Conservation (phyloP, 1,284 basidiomycete genomes). For the Rhodotorula sp. region DNA sequence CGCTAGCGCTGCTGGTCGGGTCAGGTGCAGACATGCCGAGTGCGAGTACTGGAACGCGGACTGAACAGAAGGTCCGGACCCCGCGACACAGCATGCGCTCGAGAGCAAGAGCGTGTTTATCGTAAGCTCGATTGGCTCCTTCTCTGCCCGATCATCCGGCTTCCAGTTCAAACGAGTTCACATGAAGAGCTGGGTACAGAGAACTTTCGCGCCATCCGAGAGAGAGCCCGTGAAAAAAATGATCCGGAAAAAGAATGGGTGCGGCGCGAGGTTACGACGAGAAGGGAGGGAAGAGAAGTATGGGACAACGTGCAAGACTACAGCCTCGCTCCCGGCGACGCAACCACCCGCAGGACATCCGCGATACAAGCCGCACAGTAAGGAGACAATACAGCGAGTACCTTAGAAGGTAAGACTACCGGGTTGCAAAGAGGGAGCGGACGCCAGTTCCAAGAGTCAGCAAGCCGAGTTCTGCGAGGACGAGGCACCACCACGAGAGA, state of each 20-base stretch:
- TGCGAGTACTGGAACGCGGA: no score
- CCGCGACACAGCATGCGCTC: conserved; percentile 12
- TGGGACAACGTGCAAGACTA: background rate
- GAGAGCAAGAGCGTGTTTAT: background rate
- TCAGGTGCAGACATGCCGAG: background rate
- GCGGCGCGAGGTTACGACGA: background rate
- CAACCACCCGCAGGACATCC: background rate
- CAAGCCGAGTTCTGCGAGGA: background rate
- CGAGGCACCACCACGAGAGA: background rate
- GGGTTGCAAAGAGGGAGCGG: background rate
- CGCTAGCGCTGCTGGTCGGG: background rate
- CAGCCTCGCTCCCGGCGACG: background rate
- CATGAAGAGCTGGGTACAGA: no score
- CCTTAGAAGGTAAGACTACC: conserved; percentile 5
- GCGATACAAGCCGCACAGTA: background rate
- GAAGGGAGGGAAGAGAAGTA: background rate
- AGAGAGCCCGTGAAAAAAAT: background rate
- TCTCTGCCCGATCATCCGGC: background rate
- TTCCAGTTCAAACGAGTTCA: no score
- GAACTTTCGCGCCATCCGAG: no score
- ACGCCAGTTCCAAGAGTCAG: background rate
- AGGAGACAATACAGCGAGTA: conserved; percentile 1
- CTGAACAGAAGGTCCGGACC: no score
- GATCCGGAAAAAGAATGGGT: background rate
- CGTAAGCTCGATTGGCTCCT: background rate